Evolutionary conservation across 2,329 filamentous ascomycete genomes (phyloP), one percentile per base, ranked within the genome.

Genomic region (Penicillium decumbens): DNA sequence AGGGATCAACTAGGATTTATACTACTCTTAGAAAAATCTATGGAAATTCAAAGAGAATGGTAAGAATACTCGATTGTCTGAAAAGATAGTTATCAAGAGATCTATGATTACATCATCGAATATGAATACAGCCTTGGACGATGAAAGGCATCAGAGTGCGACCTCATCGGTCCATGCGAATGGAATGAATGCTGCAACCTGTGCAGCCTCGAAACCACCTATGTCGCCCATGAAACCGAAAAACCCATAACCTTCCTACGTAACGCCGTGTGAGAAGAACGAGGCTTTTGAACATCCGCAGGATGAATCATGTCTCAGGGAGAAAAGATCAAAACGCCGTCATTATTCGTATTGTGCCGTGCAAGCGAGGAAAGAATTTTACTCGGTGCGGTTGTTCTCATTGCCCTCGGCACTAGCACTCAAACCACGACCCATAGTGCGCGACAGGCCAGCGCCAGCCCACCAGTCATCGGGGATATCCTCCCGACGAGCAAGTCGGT

Each of bases 381-480:
- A 53, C 30, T 37, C 40, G 12, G 52, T 10, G 24, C 46, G 47
- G 15, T 62, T 58, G n/a, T 56, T 52, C 15, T 55, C 54, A 20
- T 56, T 56, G 24, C 52, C 45, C 20, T 61, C 60, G n/a, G 65
- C 52, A 23, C 54, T 57, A 23, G 56, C 55, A 43, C 57, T 61
- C 37, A 67, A 53, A 44, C 65, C 60, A 25, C 63, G 64, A 43
- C 61, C 60, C 33, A 71, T 60, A 12, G 77, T 84, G 55, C 83
- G 80, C 61, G 77, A 83, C 55, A 88, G 76, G 37, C 85, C 85
- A 50, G 79, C 84, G 61, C 81, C 79, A 50, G 81, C 81, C 89
- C 89, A 95, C 83, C 86, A 91, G 56, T 89, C 84, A 53, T 93
- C 88, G 0, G 88, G 86, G 46, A 93, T 85, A 59, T 91, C 87